Evolutionary conservation across 257 asterid genomes (phyloP).

Genomic region (Solanum medicagineum): DNA sequence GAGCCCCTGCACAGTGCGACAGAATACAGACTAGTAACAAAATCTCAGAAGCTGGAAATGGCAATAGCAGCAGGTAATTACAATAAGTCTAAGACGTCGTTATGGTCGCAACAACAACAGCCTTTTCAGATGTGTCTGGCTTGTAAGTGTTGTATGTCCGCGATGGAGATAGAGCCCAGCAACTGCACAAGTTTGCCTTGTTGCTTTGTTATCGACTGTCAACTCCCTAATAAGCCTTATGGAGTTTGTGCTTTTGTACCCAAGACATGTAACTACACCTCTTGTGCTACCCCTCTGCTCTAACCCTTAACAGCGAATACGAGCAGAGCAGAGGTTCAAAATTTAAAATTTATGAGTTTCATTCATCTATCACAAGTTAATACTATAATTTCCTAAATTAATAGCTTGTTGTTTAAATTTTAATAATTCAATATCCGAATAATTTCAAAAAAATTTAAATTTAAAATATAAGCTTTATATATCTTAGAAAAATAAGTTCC

Average conservation of each 20-base stretch:
- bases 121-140: background rate
- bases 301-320: background rate
- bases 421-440: too few relatives aligned
- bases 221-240: slow-evolving; percentile 12
- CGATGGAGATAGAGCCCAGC: background rate
- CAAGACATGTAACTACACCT: slow-evolving; percentile 6
- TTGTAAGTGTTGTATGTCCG: background rate
- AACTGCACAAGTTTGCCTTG: background rate
- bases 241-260: slow-evolving; percentile 17
- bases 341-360: background rate
- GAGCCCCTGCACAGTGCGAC: background rate
- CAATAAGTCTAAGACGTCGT: background rate
- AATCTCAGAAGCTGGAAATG: background rate
- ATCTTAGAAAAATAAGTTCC: too few relatives aligned
- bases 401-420: too few relatives aligned
- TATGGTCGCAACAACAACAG: background rate
- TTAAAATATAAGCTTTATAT: too few relatives aligned
- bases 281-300: background rate
- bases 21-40: background rate
- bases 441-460: too few relatives aligned
- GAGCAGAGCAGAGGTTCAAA: background rate
- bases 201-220: slow-evolving; percentile 11
- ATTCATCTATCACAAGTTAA: background rate
- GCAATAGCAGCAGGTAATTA: background rate
- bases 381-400: background rate